Evolutionary conservation across 108 stramenopile species (phyloP).

Genomic region (Nannochloropsis oceanica): DNA sequence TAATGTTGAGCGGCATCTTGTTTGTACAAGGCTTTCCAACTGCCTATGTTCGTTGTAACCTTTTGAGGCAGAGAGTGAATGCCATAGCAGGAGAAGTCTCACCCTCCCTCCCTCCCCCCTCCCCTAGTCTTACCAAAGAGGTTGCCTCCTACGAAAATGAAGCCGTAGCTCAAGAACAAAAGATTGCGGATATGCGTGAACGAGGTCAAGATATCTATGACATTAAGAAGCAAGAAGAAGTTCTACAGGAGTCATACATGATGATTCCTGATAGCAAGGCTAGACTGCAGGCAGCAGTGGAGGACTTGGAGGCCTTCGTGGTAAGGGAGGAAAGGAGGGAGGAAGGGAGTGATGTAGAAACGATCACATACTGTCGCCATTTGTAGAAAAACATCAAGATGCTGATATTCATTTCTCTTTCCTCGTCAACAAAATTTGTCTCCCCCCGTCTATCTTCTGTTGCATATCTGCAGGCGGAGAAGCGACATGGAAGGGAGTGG

Average conservation of each 20-base stretch:
- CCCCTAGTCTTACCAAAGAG: slow-evolving; percentile 23
- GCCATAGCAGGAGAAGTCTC: not conserved
- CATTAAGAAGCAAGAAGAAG: slow-evolving; percentile 37
- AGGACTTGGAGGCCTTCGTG: slow-evolving; percentile 20
- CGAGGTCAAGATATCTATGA: slow-evolving; percentile 28
- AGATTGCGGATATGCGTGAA: slow-evolving; percentile 30
- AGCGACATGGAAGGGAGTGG: too few species aligned
- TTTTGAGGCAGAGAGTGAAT: not conserved
- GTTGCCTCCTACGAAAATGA: slow-evolving; percentile 34
- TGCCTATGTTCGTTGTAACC: not conserved
- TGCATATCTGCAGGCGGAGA: too few species aligned
- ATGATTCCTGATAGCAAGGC: slow-evolving; percentile 39
- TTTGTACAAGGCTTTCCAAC: too few species aligned
- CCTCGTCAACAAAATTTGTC: too few species aligned
- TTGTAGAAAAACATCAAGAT: not conserved
- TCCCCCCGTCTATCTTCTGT: too few species aligned
- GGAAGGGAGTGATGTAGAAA: not conserved
- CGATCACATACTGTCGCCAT: not conserved
- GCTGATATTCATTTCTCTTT: too few species aligned
- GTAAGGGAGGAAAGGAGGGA: slow-evolving; percentile 3
- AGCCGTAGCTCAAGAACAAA: slow-evolving; percentile 30
- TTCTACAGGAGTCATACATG: slow-evolving; percentile 38
- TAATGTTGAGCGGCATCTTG: not conserved
- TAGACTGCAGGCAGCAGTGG: slow-evolving; percentile 19
- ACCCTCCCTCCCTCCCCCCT: not conserved